Evolutionary conservation across 305 asterid species (phyloP), one percentile per base, ranked within the genome.

Genomic region (Solanum hybrid): DNA sequence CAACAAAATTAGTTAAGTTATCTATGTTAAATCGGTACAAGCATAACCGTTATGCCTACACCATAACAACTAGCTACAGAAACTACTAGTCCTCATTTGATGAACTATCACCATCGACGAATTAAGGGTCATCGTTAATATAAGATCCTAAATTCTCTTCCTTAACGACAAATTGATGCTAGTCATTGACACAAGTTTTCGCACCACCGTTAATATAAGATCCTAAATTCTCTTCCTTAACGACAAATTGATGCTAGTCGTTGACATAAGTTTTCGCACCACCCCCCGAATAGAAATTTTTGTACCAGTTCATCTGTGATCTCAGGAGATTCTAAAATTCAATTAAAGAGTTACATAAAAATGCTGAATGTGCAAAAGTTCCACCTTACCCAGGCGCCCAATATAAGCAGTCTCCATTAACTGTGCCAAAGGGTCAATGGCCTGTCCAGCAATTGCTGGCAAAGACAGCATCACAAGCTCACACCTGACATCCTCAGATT

Each of bases 401-500:
- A 96, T 93, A 89, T 91, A 97, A 86, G 99, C 99, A 88, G 98
- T 97, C 94, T 96, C 99, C 99, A 97, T 94, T 88, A 96, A 92
- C 90, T 93, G 97, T 83, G 91, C 94, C 90, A 96, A 91, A 27
- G 99, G 99, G 79, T 97, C 99, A 88, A 97, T 94, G 31, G 95
- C 96, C 94, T 95, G 99, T 88, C 99, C 99, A 87, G 97, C 97
- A 91, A 96, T 51, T 84, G 99, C 99, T 72, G 99, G 99, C 89
- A 96, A 92, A 33, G 98, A 91, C 84, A 97, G 95, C 95, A 91
- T 92, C 51, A 96, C 32, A 90, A 97, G 96, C 91, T 97, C 99
- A 10, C 79, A 93, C 92, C 88, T 95, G 84, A 92, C 95, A 91
- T 95, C 93, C 90, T 91, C 90, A 14, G 90, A 70, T 73, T 81